These are phyloP conservation scores for Tylopilus sp. DNA, from an alignment of 1,284 basidiomycete genomes.

Conservation along the genomic window DNA sequence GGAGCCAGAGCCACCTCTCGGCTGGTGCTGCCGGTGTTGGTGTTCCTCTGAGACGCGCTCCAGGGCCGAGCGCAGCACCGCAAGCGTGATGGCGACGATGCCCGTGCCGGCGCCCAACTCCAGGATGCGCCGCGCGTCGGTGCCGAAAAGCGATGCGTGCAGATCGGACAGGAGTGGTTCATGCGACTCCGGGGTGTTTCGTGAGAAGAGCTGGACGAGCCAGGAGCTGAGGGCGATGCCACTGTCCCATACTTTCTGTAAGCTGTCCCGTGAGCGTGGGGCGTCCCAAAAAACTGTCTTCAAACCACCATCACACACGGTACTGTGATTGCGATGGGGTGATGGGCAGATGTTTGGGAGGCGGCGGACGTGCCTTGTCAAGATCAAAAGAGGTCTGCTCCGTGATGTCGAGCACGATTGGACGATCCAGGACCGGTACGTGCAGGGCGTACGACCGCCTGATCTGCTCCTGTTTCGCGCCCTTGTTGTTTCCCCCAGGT, in stretches of 20 bases:
- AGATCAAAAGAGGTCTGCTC: slow-evolving; percentile 87
- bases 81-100: slow-evolving; percentile 68
- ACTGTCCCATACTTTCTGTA: slow-evolving; percentile 91
- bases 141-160: slow-evolving; percentile 39
- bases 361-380: slow-evolving; percentile 64
- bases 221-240: slow-evolving; percentile 78
- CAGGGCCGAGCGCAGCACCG: slow-evolving; percentile 44
- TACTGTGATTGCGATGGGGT: too few relatives aligned
- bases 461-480: slow-evolving; percentile 68
- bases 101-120: slow-evolving; percentile 87
- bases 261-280: slow-evolving; percentile 17
- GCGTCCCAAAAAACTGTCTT: not conserved
- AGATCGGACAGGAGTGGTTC: slow-evolving; percentile 13
- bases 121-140: slow-evolving; percentile 42
- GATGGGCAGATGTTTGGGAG: too few relatives aligned
- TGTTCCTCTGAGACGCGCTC: slow-evolving; percentile 9
- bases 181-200: not conserved
- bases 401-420: slow-evolving; percentile 46
- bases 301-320: not conserved
- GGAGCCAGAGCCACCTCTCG: slow-evolving; percentile 27
- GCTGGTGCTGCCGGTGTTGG: too few relatives aligned
- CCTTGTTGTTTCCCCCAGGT: slow-evolving; percentile 3
- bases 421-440: slow-evolving; percentile 38
- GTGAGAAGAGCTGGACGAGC: slow-evolving; percentile 44
- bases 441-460: slow-evolving; percentile 38